Conservation (phyloP, 768 basidiomycete genomes). For the Lactarius deliciosus region DNA sequence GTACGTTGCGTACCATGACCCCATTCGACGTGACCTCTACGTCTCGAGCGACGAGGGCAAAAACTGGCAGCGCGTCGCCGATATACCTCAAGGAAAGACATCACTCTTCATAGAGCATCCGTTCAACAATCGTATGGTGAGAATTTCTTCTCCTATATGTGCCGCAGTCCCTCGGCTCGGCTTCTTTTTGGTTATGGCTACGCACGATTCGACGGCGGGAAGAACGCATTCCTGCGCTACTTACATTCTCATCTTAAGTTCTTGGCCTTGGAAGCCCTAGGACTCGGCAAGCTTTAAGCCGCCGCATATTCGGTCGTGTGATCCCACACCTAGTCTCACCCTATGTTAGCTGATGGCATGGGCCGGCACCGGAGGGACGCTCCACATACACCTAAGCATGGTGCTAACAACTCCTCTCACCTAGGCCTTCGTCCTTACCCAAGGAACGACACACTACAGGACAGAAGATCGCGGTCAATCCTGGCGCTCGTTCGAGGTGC, state of each 20-base stretch:
- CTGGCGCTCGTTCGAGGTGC: conserved; percentile 80
- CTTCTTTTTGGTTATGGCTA: neutral
- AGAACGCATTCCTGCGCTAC: neutral
- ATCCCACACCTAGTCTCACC: neutral
- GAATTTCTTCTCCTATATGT: conserved; percentile 2
- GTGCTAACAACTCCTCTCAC: conserved; percentile 6
- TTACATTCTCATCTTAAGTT: neutral
- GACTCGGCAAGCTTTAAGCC: neutral
- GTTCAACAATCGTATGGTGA: conserved; percentile 55
- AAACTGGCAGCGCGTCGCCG: conserved; percentile 51
- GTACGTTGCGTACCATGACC: conserved; percentile 82
- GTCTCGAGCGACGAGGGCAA: conserved; percentile 90
- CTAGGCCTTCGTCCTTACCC: conserved; percentile 86
- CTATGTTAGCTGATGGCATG: too few relatives aligned
- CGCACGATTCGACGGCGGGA: too few relatives aligned
- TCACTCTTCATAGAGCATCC: conserved; percentile 84
- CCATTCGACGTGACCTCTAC: conserved; percentile 61
- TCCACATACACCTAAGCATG: neutral
- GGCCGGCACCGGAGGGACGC: neutral
- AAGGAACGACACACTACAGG: conserved; percentile 75
- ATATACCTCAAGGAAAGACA: conserved; percentile 57
- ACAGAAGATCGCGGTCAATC: conserved; percentile 85
- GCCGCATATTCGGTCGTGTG: neutral
- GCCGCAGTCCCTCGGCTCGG: neutral
- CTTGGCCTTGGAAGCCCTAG: neutral